Base-by-base conservation (phyloP, 2,329 filamentous ascomycete genomes). In the Penicillium paneum region DNA sequence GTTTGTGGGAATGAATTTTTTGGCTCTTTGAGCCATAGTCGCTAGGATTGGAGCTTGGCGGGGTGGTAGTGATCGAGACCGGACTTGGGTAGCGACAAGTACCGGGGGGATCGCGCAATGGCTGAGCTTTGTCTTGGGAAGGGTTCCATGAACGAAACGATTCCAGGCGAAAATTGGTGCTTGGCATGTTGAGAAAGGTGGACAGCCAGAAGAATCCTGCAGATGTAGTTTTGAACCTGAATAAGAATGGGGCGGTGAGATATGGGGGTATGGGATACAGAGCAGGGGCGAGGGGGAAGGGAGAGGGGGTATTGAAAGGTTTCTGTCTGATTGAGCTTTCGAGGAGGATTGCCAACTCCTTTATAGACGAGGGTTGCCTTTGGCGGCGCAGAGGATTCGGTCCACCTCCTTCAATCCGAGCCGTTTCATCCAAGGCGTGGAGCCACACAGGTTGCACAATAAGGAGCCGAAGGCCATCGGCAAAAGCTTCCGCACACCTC, bases 61-160 rank as follows among this genome's bases (percentile, higher is more conserved):
- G 26, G 13, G 42, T 54, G 39, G 55, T n/a, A 15, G 51, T 54
- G 10, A 57, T 57, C 28, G 55, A 54, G 46, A 57, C 38, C 5
- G 55, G 55, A 53, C 55, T 57, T 51, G 38, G 55, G 39, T 57
- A 57, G 34, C 51, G 55, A 36, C 32, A 49, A 52, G 19, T 32
- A 29, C 26, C 35, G 26, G 15, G 15, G 6, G 36, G 13, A 49
- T 50, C 31, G 13, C 31, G 41, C 31, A 51, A 28, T 8, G 51
- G 44, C 43, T 54, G 46, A 32, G 42, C 35, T 51, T 54, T 57
- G 41, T 51, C 51, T 17, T 57, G 38, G 39, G 52, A 57, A 50
- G 55, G 51, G 35, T 54, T 57, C 55, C 38, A 57, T 29, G 21
- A 51, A 6, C 51, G 55, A 49, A 57, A 57, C 12, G 31, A 46